These are phyloP conservation scores for Selaginella tamariscina DNA, from an alignment of 75 land plant genomes.

Conservation along the genomic window DNA sequence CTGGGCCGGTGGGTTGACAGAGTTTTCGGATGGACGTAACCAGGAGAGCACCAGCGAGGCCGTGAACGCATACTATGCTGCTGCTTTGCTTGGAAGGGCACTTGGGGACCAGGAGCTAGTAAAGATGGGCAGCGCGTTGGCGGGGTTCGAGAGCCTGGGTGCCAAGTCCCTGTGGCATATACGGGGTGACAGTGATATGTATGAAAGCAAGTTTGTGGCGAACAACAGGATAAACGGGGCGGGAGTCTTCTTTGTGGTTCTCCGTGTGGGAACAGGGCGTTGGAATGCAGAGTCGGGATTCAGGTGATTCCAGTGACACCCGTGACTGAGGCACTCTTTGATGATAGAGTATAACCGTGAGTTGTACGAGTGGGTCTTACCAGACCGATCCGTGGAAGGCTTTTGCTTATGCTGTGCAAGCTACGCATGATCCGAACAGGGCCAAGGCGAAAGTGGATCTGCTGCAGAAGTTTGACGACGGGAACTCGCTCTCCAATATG, in stretches of 20 bases:
- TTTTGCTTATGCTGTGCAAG: slow-evolving; percentile 25
- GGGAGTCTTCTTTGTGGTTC: slow-evolving; percentile 29
- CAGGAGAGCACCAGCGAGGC: slow-evolving; percentile 39
- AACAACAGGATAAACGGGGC: slow-evolving; percentile 17
- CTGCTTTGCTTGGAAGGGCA: slow-evolving; percentile 23
- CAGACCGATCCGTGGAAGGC: slow-evolving; percentile 24
- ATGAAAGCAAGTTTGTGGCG: slow-evolving; percentile 19
- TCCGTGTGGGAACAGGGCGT: slow-evolving; percentile 19
- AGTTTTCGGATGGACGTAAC: slow-evolving; percentile 29
- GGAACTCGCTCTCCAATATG: slow-evolving; percentile 27
- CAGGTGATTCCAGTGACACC: slow-evolving; percentile 31
- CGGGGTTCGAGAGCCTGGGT: slow-evolving; percentile 23
- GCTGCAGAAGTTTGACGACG: slow-evolving; percentile 22
- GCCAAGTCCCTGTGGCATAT: slow-evolving; percentile 24
- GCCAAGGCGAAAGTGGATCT: slow-evolving; percentile 12
- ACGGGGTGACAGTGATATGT: slow-evolving; percentile 18
- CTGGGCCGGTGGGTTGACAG: slow-evolving; percentile 31
- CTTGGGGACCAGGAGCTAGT: slow-evolving; percentile 14
- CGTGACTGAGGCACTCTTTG: slow-evolving; percentile 23
- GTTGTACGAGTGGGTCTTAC: slow-evolving; percentile 27
- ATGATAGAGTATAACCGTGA: slow-evolving; percentile 16
- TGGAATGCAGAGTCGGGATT: slow-evolving; percentile 29
- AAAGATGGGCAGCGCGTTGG: slow-evolving; percentile 13
- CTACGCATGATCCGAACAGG: slow-evolving; percentile 11
- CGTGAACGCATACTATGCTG: slow-evolving; percentile 32